Evolutionary conservation across 768 basidiomycete species (phyloP), one percentile per base, ranked within the genome.

Genomic region (Collybiopsis confluens): DNA sequence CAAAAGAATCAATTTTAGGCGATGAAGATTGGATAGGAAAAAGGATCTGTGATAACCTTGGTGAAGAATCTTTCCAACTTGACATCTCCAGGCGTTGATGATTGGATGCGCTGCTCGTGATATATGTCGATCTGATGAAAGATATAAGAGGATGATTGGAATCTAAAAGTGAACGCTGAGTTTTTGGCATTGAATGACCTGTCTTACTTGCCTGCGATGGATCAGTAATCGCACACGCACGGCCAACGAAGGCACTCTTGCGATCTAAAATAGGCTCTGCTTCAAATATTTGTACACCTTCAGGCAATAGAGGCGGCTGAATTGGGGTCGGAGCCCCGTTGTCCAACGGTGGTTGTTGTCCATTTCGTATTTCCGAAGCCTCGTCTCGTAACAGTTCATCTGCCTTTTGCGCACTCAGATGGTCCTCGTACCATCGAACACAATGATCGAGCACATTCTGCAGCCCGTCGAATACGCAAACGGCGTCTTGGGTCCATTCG

Each of bases 381-480:
- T 88, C 84, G 48, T 79, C 85, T 45, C 86, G 72, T 24, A 79
- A 54, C 16, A 86, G 65, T 52, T 82, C 81, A 1, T 75, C 81
- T 1, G 73, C 78, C 37, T 74, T 81, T 48, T 81, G 82, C 23
- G 67, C 71, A 60, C 71, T 82, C 23, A 87, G 69, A 16, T 75
- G 82, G n/a, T 84, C 81, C 56, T 78, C 77, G 59, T 90, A 88
- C 92, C 92, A 94, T 36, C 64, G 61, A 21, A 75, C 71, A 57
- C 85, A 86, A 15, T 73, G 72, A 44, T 92, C 90, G 27, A 86
- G 66, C 9, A 89, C 80, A 60, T 74, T 82, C 67, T 92, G 90
- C 24, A 94, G 67, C 10, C 92, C 92, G 58, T 95, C 92, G 62
- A 93, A 95, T 11, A 94, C 87, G 58, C 89, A 92, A 16, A 93